Base-by-base conservation (phyloP, 2,329 filamentous ascomycete genomes). In the Ophiostoma triangulosporum region DNA sequence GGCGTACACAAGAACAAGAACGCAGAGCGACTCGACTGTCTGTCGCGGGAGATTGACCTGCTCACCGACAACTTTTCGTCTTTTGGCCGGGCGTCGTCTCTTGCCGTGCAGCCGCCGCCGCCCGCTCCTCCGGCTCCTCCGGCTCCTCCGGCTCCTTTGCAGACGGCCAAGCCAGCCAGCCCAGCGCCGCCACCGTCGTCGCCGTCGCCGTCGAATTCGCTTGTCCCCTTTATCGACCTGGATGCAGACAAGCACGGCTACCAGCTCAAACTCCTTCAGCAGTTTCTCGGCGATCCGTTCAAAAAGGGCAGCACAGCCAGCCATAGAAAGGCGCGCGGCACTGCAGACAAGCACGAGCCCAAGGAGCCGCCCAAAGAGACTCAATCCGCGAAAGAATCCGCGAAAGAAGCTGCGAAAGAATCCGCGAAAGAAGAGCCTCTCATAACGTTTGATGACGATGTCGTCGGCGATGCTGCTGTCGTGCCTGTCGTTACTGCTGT, bases 181-280 rank as follows among this genome's bases (percentile, higher is more conserved):
- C 20, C 20, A 14, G 6, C 38, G 12, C 20, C 38, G 8, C 15
- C 38, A 3, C 24, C 38, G 4, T 11, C 38, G 12, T 14, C 5
- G 38, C 38, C 20, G 8, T 24, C 38, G 3, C 8, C 40, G 3
- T 26, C 40, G 15, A 24, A 32, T 36, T 22, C 31, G 12, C 29
- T 26, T 26, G 31, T 20, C 14, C 20, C 45, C 20, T 6, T 7
- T 5, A 14, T 33, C 7, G 45, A 35, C 20, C 15, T 48, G 4
- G 31, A 49, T 1, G 33, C 35, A 12, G 48, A 24, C 46, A 56
- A 53, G 38, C 22, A 54, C 36, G 40, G 48, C 36, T 56, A 55
- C 48, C 38, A 59, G 52, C 36, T 59, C 51, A 54, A 40, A 17
- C 38, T 56, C 32, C 55, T 59, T 0, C 54, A 54, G 50, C 36